Base-by-base conservation (phyloP, 768 basidiomycete species). In the Mycena venus region DNA sequence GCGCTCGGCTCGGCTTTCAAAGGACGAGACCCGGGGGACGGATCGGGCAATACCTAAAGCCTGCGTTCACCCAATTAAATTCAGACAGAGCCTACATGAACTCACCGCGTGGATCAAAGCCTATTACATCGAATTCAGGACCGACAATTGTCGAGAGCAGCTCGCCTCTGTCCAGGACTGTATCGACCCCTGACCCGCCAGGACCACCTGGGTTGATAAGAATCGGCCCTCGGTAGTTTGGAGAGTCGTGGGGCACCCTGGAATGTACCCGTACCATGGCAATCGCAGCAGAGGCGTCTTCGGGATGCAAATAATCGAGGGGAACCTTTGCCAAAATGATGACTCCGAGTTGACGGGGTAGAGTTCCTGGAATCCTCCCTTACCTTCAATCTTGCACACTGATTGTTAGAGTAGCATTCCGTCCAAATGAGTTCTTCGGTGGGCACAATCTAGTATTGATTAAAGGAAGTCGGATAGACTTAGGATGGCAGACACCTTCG, bases 21-120 rank as follows among this genome's bases (percentile, higher is more conserved):
- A 78, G n/a, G 74, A 72, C n/a, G 66, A 63, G 27, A 73, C 60
- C 11, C 71, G 65, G 1, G 77, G 78, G 1, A 69, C 76, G 25
- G 78, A 76, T 3, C 61, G 70, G 12, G 49, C 36, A 38, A 78
- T 69, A 21, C 79, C 79, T 78, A 11, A 1, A 5, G 6, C 4
- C 10, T 67, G 27, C 23, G 25, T 29, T 65, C 19, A 32, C 53
- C 27, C 21, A 36, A 29, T 14, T 27, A 12, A n/a, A 38, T 60
- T 23, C 21, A 15, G 47, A 6, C 0, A 6, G 9, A 10, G 15
- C 38, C 51, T 34, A n/a, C 0, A 11, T 3, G 17, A 23, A 72
- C 75, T 27, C 53, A 77, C 79, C 79, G 42, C 79, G 75, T 29
- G 79, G 79, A 74, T 80, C 79, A 29, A 80, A 78, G 11, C 79